phyloP scores from a whole-genome alignment of 2,329 filamentous ascomycete genomes.

The Westerdykella ornata region DNA sequence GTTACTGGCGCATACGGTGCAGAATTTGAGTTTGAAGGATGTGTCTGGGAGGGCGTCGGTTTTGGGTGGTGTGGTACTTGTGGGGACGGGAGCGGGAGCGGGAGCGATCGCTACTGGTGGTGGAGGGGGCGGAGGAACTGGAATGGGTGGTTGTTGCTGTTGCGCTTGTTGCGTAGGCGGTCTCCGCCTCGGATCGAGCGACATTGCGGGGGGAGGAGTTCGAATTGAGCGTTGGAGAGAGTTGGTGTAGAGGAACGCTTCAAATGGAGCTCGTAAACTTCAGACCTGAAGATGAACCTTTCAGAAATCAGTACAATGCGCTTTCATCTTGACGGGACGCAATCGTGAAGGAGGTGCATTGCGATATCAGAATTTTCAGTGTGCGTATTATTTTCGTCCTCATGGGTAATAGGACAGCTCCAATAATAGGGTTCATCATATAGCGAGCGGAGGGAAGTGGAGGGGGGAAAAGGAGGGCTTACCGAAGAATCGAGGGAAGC shows the following conservation, averaged over 20 bases:
- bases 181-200: constrained; percentile 45
- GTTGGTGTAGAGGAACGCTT: too few relatives aligned
- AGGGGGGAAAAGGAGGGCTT: constrained; percentile 1
- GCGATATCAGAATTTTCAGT: constrained; percentile 38
- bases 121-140: constrained; percentile 47
- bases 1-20: constrained; percentile 97
- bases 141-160: constrained; percentile 21
- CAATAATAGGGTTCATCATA: constrained; percentile 62
- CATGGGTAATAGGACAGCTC: constrained; percentile 63
- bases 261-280: too few relatives aligned
- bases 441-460: constrained; percentile 10
- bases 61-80: constrained; percentile 7
- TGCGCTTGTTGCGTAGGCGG: constrained; percentile 40
- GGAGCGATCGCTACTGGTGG: constrained; percentile 35
- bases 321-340: too few relatives aligned
- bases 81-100: background rate
- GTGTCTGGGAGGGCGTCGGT: constrained; percentile 36
- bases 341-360: background rate
- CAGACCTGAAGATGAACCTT: too few relatives aligned
- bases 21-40: constrained; percentile 88
- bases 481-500: constrained; percentile 1
- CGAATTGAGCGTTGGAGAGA: too few relatives aligned
- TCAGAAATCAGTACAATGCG: too few relatives aligned
- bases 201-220: constrained; percentile 23
- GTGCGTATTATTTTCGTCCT: constrained; percentile 45